Evolutionary conservation across 2,329 filamentous ascomycete species (phyloP).

Genomic region (Biscogniauxia mediterranea): DNA sequence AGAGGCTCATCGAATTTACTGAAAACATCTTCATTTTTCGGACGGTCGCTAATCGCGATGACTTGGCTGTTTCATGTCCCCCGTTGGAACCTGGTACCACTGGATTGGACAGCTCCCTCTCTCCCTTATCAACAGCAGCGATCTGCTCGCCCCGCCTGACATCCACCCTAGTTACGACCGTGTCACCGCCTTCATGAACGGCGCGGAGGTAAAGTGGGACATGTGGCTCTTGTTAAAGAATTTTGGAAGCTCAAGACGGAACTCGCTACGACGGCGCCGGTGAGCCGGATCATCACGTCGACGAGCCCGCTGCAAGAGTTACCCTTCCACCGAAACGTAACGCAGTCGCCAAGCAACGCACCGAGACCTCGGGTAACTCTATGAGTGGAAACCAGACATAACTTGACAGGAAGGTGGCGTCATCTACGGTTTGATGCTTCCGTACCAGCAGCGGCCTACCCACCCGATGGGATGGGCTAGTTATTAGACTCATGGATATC

Average conservation of each 20-base stretch:
- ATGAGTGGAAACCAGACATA: slow-evolving; percentile 36
- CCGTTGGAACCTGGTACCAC: slow-evolving; percentile 10
- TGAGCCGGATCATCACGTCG: slow-evolving; percentile 7
- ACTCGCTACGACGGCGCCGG: slow-evolving; percentile 8
- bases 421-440: slow-evolving; percentile 28
- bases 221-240: slow-evolving; percentile 6
- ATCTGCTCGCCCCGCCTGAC: slow-evolving; percentile 4
- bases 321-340: slow-evolving; percentile 7
- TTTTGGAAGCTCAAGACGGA: slow-evolving; percentile 3
- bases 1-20: too few species aligned
- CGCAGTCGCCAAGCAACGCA: slow-evolving; percentile 3
- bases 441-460: too few species aligned
- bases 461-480: too few species aligned
- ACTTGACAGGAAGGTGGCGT: slow-evolving; percentile 37
- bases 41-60: slow-evolving; percentile 8
- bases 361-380: slow-evolving; percentile 9
- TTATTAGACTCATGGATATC: too few species aligned
- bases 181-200: slow-evolving; percentile 8
- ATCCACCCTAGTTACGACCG: slow-evolving; percentile 13
- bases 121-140: slow-evolving; percentile 12
- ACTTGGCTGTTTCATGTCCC: slow-evolving; percentile 11
- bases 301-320: slow-evolving; percentile 2
- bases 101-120: slow-evolving; percentile 7
- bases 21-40: slow-evolving; percentile 1
- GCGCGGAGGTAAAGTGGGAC: slow-evolving; percentile 10